Base-by-base conservation (phyloP, 192 early-diverging fungal genomes). In the Coemansia sp. region DNA sequence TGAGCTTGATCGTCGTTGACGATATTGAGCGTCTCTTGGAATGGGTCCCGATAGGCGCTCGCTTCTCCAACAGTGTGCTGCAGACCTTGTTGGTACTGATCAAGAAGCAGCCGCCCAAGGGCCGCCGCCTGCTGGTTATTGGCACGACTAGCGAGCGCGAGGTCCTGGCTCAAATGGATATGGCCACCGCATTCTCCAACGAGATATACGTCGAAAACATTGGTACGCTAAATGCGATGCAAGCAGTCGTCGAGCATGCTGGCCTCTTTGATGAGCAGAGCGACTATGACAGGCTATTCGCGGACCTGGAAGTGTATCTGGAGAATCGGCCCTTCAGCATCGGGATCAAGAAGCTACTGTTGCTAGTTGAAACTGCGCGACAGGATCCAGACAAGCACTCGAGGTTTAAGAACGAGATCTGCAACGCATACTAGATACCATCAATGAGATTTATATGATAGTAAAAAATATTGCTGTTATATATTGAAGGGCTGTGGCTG, bases 1-100 rank as follows among this genome's bases (percentile, higher is more conserved):
- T 94, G 55, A 96, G 94, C 80, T 86, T 95, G 20, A 90, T 99
- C 73, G 94, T 99, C 22, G 86, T 99, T 68, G 97, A 99, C 70
- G 85, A 93, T 37, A 90, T 99, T 50, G 96, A 99, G 83, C 87
- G 96, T 38, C 73, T 99, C 10, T 70, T 97, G 84, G 96, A 98
- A 55, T 99, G 92, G 87, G 95, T 98, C 1, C 87, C 90, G 3
- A 95, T 99, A 76, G 97, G 97, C 35, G 91, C 96, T 34, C 86
- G 95, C 16, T 98, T 99, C 73, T 97, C 96, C 20, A 99, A 97
- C 78, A 75, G 85, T 2, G 88, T 98, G 1, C 78, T 99, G 12
- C 97, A 99, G 73, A 94, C 96, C 1, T 83, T 99, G 45, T 81
- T 96, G 43, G 96, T 99, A 4, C 74, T 99, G 59, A 73, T 99